These are phyloP conservation scores for Skeletonema tropicum DNA, from an alignment of 108 stramenopile species.

Conservation along the genomic window DNA sequence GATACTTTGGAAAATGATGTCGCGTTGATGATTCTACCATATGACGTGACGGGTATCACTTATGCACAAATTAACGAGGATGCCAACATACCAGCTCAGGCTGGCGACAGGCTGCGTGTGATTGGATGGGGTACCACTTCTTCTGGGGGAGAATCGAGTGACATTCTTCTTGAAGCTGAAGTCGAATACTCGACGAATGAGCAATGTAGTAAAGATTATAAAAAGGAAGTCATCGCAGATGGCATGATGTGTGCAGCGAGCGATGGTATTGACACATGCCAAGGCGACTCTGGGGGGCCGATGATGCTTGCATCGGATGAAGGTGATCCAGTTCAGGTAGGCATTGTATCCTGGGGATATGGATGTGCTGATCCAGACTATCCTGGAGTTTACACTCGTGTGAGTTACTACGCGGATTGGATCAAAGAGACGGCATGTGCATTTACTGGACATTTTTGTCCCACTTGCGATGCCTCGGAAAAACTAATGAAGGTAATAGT, in stretches of 20 bases:
- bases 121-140: not conserved
- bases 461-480: too few species aligned
- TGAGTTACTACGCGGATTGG: constrained; percentile 62
- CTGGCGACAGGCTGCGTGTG: not conserved
- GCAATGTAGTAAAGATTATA: not conserved
- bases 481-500: too few species aligned
- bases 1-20: not conserved
- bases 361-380: constrained; percentile 35
- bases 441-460: too few species aligned
- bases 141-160: not conserved
- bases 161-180: not conserved
- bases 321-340: constrained; percentile 8
- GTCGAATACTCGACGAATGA: not conserved
- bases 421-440: constrained; percentile 58
- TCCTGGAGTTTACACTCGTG: constrained; percentile 68
- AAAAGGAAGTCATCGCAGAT: not conserved
- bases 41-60: not conserved
- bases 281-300: constrained; percentile 15
- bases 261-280: not conserved
- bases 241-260: too few species aligned
- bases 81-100: not conserved
- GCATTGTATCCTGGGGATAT: constrained; percentile 42
- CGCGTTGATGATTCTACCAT: not conserved
- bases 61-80: not conserved
- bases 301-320: not conserved